These are phyloP conservation scores for Termitomyces sp. DNA, from an alignment of 768 basidiomycete species.

Conservation along the genomic window DNA sequence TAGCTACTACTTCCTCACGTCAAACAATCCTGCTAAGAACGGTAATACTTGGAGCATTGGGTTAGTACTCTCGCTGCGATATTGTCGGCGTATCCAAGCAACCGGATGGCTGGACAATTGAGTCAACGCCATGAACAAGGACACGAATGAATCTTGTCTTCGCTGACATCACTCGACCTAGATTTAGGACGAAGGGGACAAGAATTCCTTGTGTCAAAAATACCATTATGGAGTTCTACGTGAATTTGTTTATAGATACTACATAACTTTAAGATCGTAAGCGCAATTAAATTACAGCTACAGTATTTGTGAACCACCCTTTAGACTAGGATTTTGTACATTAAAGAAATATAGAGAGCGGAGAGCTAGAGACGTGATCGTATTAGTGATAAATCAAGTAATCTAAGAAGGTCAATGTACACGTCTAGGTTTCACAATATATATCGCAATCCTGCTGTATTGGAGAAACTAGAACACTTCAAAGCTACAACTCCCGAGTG, in stretches of 20 bases:
- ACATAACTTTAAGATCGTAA: not conserved
- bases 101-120: too few relatives aligned
- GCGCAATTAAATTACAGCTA: not conserved
- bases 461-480: not conserved
- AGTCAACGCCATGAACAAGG: too few relatives aligned
- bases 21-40: too few relatives aligned
- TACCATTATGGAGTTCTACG: too few relatives aligned
- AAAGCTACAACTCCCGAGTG: not conserved
- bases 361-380: too few relatives aligned
- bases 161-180: not conserved
- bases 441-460: not conserved
- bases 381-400: not conserved
- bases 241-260: too few relatives aligned
- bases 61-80: too few relatives aligned
- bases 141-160: too few relatives aligned
- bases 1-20: too few relatives aligned
- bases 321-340: not conserved
- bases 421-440: not conserved
- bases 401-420: not conserved
- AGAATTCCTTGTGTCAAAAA: too few relatives aligned
- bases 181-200: not conserved
- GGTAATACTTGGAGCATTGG: too few relatives aligned
- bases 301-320: not conserved
- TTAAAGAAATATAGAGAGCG: not conserved
- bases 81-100: too few relatives aligned